These are phyloP conservation scores for Tetrastigma voinierianum DNA, from an alignment of 164 flowering plant genomes.

Conservation along the genomic window DNA sequence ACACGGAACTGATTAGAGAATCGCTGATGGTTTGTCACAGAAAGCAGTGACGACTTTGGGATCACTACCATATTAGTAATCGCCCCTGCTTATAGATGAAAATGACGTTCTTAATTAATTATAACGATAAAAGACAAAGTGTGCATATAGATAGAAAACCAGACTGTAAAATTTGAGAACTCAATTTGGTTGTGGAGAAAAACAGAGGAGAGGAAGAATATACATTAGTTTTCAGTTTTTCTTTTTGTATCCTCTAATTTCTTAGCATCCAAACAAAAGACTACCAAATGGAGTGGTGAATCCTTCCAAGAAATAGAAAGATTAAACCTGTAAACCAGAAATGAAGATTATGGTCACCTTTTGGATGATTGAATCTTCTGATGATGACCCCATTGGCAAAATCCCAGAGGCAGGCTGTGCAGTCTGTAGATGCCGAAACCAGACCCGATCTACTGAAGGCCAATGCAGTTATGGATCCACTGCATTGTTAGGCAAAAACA, in stretches of 20 bases:
- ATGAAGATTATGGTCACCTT: conserved; percentile 29
- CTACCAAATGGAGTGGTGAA: neutral
- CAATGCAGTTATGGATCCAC: conserved; percentile 51
- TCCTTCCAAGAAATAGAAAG: neutral
- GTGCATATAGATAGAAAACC: too few species aligned
- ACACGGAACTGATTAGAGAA: conserved; percentile 19
- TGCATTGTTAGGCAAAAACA: conserved; percentile 17
- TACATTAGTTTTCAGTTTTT: neutral
- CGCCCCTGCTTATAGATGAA: conserved; percentile 30
- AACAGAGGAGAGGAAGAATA: too few species aligned
- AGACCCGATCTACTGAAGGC: conserved; percentile 37
- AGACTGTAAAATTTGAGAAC: too few species aligned
- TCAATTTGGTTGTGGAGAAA: too few species aligned
- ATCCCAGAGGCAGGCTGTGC: conserved; percentile 60
- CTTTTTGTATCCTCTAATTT: neutral
- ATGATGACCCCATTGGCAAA: conserved; percentile 23
- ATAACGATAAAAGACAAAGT: neutral
- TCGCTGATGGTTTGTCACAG: conserved; percentile 22
- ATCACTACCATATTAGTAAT: conserved; percentile 46
- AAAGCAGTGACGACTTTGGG: conserved; percentile 31
- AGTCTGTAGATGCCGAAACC: conserved; percentile 55
- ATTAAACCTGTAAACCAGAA: neutral
- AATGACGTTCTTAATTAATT: neutral
- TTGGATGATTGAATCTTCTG: conserved; percentile 39
- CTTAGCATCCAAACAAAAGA: neutral